Evolutionary conservation across 2,329 filamentous ascomycete species (phyloP).

Genomic region (Arthrobotrys musiformis): DNA sequence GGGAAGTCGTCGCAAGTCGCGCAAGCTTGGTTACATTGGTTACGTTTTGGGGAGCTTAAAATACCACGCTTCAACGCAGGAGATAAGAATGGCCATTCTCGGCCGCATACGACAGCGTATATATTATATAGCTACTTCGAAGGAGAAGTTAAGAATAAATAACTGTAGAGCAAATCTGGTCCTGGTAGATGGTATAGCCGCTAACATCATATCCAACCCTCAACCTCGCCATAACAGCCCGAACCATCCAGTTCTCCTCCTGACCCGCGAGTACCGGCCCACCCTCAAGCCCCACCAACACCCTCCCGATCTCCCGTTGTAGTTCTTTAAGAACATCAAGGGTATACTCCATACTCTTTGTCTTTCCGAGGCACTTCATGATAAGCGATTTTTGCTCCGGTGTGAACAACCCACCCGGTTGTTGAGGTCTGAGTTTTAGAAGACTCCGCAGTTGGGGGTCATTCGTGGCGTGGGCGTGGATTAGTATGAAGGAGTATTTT

Average conservation of each 20-base stretch:
- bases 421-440: constrained; percentile 11
- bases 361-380: constrained; percentile 15
- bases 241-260: constrained; percentile 24
- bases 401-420: background rate
- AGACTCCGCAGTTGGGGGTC: background rate
- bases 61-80: constrained; percentile 15
- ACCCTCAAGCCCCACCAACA: background rate
- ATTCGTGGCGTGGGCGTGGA: constrained; percentile 11
- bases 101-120: background rate
- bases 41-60: constrained; percentile 8
- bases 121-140: background rate
- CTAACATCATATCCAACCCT: background rate
- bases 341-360: constrained; percentile 35
- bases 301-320: constrained; percentile 12
- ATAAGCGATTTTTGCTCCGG: constrained; percentile 24
- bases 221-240: constrained; percentile 22
- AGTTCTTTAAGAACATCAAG: constrained; percentile 8
- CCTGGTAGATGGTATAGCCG: background rate
- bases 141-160: background rate
- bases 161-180: background rate
- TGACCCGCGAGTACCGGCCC: background rate
- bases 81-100: background rate
- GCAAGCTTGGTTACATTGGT: constrained; percentile 11
- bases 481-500: constrained; percentile 31
- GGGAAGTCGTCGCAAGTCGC: constrained; percentile 11